A percentile compares a stretch with the other conserved stretches of the same genome.
Conservation (phyloP, 139 green algal species). For the Zygnema circumcarinatum region DNA sequence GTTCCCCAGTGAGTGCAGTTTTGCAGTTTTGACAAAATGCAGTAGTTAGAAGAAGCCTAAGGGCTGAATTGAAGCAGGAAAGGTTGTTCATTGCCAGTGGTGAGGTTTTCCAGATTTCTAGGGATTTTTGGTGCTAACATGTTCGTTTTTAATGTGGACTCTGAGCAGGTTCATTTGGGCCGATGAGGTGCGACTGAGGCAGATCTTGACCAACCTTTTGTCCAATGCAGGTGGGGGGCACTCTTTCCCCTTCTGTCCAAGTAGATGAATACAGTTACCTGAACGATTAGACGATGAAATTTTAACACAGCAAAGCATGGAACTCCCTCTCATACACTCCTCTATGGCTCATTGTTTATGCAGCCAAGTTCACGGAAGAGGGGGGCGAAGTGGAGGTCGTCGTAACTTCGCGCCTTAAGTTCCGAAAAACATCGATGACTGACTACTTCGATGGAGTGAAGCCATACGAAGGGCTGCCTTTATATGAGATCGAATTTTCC, state of each 20-base stretch:
- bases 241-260: not conserved
- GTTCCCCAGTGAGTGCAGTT: conserved; percentile 48
- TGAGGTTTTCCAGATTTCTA: too few relatives aligned
- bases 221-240: conserved; percentile 35
- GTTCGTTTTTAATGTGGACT: too few relatives aligned
- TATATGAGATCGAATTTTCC: conserved; percentile 23
- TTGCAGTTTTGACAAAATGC: too few relatives aligned
- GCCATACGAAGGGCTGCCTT: not conserved
- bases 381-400: conserved; percentile 45
- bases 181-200: conserved; percentile 46
- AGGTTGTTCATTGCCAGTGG: too few relatives aligned
- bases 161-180: conserved; percentile 50
- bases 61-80: too few relatives aligned
- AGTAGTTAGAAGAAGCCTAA: too few relatives aligned
- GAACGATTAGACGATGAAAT: not conserved
- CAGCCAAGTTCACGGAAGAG: conserved; percentile 56
- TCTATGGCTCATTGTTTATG: too few relatives aligned
- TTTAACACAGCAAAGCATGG: not conserved
- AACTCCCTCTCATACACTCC: too few relatives aligned
- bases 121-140: too few relatives aligned
- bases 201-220: conserved; percentile 48
- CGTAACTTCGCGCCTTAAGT: conserved; percentile 5
- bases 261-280: not conserved
- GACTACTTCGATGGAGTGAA: not conserved
- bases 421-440: not conserved